Base-by-base conservation (phyloP, 768 basidiomycete species). In the Trametes gibbosa region DNA sequence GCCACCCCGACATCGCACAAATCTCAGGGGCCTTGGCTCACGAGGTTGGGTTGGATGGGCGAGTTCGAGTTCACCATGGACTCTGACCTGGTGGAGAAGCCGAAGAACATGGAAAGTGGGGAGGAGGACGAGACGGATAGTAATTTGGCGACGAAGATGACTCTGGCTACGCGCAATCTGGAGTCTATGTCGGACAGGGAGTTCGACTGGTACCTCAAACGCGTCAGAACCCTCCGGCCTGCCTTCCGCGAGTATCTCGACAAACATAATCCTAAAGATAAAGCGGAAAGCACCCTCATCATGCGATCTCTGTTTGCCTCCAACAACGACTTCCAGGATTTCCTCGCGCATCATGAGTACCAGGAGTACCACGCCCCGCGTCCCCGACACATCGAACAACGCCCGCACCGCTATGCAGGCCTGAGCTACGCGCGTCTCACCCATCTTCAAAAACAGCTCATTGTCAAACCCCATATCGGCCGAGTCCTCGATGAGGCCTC, bases 391-490 rank as follows among this genome's bases (percentile, higher is more conserved):
- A 85, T 92, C 61, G 83, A 84, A 59, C 85, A 81, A 42, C 77
- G 81, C 55, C 89, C 89, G 0, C 91, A 92, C 63, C 77, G 73
- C 25, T 77, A 72, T 37, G 89, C 78, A 39, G 91, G 82, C 3
- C 76, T 92, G 41, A 73, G 75, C 45, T 93, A 92, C 70, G 70
- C 82, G 2, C 74, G 76, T 40, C 77, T 80, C 35, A 77, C 86
- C 6, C 52, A 61, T 6, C 72, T 92, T 48, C 86, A 90, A 53
- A 76, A 79, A 0, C 72, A 74, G 51, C 74, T 85, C 68, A 77
- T 75, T 68, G 77, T 77, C 8, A 77, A 74, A 59, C 73, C 83
- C 17, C 77, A 82, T 63, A 82, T 84, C 7, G 91, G 87, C 50
- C 79, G 89, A 56, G 59, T 86, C 62, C 27, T 70, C 35, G 7